These are phyloP conservation scores for Crassisporium funariophilum DNA, from an alignment of 768 basidiomycete genomes.

Conservation along the genomic window DNA sequence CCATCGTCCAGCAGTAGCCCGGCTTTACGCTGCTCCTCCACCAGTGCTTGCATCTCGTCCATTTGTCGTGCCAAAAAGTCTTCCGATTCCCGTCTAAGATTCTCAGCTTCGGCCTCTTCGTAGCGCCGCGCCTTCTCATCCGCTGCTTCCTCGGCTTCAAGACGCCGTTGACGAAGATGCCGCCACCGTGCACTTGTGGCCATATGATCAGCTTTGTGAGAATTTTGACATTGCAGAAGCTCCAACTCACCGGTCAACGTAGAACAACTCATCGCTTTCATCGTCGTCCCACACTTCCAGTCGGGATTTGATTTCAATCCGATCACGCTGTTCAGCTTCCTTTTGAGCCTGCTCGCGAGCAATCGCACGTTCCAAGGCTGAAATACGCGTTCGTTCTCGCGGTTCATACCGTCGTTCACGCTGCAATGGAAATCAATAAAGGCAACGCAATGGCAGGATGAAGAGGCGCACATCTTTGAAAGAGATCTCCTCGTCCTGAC, in stretches of 20 bases:
- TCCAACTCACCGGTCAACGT: conserved; percentile 76
- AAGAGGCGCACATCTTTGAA: conserved; percentile 78
- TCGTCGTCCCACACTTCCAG: conserved; percentile 93
- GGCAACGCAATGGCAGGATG: conserved; percentile 4
- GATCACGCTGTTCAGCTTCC: conserved; percentile 80
- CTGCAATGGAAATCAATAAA: conserved; percentile 39
- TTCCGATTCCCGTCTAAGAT: conserved; percentile 88
- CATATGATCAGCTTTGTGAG: neutral
- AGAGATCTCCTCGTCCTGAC: conserved; percentile 80
- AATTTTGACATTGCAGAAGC: neutral
- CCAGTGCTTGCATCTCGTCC: conserved; percentile 93
- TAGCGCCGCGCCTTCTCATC: conserved; percentile 81
- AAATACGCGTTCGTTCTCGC: conserved; percentile 81
- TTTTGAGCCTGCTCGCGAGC: conserved; percentile 68
- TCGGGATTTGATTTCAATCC: conserved; percentile 74
- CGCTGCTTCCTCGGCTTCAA: conserved; percentile 78
- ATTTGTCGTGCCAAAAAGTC: conserved; percentile 92
- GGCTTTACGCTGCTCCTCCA: conserved; percentile 88
- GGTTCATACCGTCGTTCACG: conserved; percentile 94
- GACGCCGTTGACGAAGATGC: conserved; percentile 64
- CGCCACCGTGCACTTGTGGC: conserved; percentile 83
- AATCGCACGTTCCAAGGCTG: conserved; percentile 74
- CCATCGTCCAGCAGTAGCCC: conserved; percentile 91
- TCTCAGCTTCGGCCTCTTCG: conserved; percentile 86
- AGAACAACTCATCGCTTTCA: conserved; percentile 90